Base-by-base conservation (phyloP, 2,329 filamentous ascomycete species). In the Salinomyces thailandicus region DNA sequence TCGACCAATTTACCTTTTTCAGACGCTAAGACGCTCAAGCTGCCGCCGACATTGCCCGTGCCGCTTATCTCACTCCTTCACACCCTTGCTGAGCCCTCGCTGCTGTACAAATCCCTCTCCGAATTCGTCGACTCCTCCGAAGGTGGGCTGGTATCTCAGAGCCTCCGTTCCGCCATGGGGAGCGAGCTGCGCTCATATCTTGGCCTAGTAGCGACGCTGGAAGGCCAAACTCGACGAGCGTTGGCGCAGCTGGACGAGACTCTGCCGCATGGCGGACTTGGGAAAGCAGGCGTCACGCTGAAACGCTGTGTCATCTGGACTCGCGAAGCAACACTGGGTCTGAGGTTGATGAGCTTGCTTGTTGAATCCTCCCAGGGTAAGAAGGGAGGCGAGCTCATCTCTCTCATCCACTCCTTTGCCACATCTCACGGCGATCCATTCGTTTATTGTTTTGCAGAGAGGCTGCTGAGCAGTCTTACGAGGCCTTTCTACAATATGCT, bases 241-340 rank as follows among this genome's bases (percentile, higher is more conserved):
- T 64, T 96, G 33, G 72, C 79, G 4, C 75, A 80, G 5, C 64
- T 91, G n/a, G 77, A 84, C 45, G 76, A 81, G 35, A 66, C 68
- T 2, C 73, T 74, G 3, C 75, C 81, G 2, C 71, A 79, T 31
- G 73, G 75, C 30, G 80, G 81, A 2, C 77, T 93, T 36, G 81
- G 85, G 5, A 91, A 87, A 51, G 80, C 84, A 1, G 86, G 87
- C 2, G 89, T 98, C 11, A 98, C 91, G 0, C 66, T 98, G 34
- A 96, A 96, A 60, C 73, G 91, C 56, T 96, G 89, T 51, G 82
- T 98, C 2, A 82, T 98, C 16, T 98, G 93, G 93, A 96, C 87
- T 6, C 77, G 89, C 48, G 93, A 98, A 60, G 85, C 91, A 5
- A 98, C 91, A 1, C 93, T 96, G 80, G 91, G 87, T 1, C 63